These are phyloP conservation scores for Jacaranda copaia DNA, from an alignment of 257 asterid species.

Conservation along the genomic window DNA sequence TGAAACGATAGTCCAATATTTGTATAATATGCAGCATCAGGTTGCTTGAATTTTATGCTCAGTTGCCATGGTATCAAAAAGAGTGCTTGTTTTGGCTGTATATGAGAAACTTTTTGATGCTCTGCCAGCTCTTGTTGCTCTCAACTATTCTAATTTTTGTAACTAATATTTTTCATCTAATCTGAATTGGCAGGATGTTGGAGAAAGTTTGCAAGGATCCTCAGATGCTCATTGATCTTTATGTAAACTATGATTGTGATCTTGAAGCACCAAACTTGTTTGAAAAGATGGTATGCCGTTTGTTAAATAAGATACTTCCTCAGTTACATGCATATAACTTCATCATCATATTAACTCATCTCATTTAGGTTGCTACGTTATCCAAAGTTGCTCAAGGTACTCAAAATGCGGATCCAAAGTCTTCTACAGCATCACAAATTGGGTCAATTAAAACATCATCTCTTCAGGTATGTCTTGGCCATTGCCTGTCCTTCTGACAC, in stretches of 20 bases:
- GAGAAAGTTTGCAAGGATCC: slow-evolving; percentile 94
- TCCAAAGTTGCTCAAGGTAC: slow-evolving; percentile 95
- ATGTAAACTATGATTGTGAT: slow-evolving; percentile 96
- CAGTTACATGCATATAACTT: slow-evolving; percentile 30
- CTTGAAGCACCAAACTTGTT: slow-evolving; percentile 89
- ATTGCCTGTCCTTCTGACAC: slow-evolving; percentile 27
- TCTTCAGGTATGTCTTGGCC: slow-evolving; percentile 68
- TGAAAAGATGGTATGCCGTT: slow-evolving; percentile 78
- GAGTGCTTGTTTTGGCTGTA: slow-evolving; percentile 10
- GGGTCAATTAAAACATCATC: slow-evolving; percentile 82
- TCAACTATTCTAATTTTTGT: slow-evolving; percentile 12
- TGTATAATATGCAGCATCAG: slow-evolving; percentile 28
- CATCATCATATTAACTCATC: slow-evolving; percentile 42
- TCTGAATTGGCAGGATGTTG: slow-evolving; percentile 74
- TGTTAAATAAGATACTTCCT: slow-evolving; percentile 27
- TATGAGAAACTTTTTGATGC: background rate
- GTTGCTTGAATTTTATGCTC: slow-evolving; percentile 28
- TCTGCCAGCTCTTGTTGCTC: slow-evolving; percentile 10
- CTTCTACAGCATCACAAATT: slow-evolving; percentile 70
- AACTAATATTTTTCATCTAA: slow-evolving; percentile 19
- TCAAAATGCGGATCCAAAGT: slow-evolving; percentile 83
- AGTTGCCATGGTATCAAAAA: slow-evolving; percentile 5
- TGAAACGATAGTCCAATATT: slow-evolving; percentile 28
- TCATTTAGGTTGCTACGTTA: slow-evolving; percentile 73
- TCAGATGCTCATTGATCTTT: slow-evolving; percentile 93